Conservation (phyloP, 148 eudicot genomes). For the Chenopodium album region DNA sequence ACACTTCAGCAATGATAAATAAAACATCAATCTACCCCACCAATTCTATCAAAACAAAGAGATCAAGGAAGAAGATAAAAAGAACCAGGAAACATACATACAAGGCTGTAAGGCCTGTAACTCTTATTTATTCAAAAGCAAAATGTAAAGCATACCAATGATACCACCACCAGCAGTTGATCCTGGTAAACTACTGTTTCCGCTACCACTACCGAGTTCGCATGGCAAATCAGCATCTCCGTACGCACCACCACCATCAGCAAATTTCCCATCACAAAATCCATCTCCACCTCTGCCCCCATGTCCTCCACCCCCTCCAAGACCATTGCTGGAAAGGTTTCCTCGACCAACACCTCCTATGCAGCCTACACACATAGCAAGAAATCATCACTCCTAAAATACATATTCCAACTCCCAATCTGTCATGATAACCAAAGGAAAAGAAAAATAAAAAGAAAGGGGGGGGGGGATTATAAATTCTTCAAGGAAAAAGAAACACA, state of each 20-base stretch:
- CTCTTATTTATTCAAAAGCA: neutral
- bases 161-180: constrained; percentile 90
- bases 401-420: constrained; percentile 5
- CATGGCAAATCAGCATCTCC: constrained; percentile 89
- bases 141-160: constrained; percentile 51
- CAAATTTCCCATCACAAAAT: constrained; percentile 53
- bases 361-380: constrained; percentile 55
- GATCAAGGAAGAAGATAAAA: neutral
- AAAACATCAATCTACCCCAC: neutral
- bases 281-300: constrained; percentile 95
- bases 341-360: constrained; percentile 77
- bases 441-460: neutral
- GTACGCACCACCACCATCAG: constrained; percentile 66
- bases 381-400: neutral
- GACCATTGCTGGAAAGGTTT: constrained; percentile 66
- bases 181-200: constrained; percentile 67
- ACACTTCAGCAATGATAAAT: neutral
- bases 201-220: constrained; percentile 98
- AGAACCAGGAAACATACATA: neutral
- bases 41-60: neutral
- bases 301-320: constrained; percentile 93
- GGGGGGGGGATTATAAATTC: no score
- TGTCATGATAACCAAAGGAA: neutral
- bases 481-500: neutral
- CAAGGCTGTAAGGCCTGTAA: neutral